Evolutionary conservation across 352 stramenopile genomes (phyloP).

Genomic region (Phytophthora macrochlamydospora): DNA sequence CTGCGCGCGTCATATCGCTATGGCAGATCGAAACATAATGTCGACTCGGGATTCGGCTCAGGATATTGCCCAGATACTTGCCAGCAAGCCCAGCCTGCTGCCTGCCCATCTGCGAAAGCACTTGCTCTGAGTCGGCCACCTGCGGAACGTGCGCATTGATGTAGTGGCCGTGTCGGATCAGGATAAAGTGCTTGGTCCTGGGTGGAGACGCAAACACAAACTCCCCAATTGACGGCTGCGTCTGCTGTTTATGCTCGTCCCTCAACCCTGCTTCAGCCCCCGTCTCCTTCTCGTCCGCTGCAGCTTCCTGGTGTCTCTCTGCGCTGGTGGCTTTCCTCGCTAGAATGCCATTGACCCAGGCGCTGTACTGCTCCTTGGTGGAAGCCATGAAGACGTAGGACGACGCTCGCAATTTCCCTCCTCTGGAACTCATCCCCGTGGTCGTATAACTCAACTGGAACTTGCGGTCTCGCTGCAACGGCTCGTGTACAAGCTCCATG

Average conservation of each 20-base stretch:
- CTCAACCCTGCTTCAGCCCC: too few species aligned
- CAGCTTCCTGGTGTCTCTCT: slow-evolving; percentile 6
- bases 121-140: slow-evolving; percentile 64
- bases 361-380: slow-evolving; percentile 30
- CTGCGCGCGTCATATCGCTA: slow-evolving; percentile 76
- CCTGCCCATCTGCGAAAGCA: slow-evolving; percentile 80
- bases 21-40: slow-evolving; percentile 69
- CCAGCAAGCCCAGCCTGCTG: slow-evolving; percentile 76
- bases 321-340: neutral
- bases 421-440: slow-evolving; percentile 1
- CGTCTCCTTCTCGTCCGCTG: slow-evolving; percentile 4
- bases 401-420: slow-evolving; percentile 8
- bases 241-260: neutral
- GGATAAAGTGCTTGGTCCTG: slow-evolving; percentile 73
- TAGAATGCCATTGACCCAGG: slow-evolving; percentile 46
- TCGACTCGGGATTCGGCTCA: slow-evolving; percentile 56
- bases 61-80: slow-evolving; percentile 65
- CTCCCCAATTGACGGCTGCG: slow-evolving; percentile 35
- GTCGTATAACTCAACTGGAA: slow-evolving; percentile 40
- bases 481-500: slow-evolving; percentile 45
- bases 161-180: slow-evolving; percentile 84
- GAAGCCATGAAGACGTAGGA: slow-evolving; percentile 48
- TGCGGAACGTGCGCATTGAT: slow-evolving; percentile 74
- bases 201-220: slow-evolving; percentile 62
- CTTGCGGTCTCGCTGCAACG: slow-evolving; percentile 39